Evolutionary conservation across 306 rosid species (phyloP).

Genomic region (Aeschynomene evenia): DNA sequence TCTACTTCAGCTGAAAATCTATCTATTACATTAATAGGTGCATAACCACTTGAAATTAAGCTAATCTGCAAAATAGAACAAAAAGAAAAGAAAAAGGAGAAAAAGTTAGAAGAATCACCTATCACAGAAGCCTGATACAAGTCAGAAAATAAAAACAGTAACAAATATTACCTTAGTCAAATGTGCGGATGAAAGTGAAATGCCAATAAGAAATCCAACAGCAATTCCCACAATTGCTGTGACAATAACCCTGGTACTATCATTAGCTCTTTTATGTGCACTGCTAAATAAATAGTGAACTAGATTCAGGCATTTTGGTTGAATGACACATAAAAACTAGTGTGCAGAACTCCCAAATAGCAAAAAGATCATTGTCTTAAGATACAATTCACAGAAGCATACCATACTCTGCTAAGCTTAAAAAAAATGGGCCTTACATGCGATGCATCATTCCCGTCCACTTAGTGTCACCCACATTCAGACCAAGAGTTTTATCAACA

Average conservation of each 20-base stretch:
- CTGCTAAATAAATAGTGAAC: slow-evolving; percentile 41
- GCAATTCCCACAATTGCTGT: slow-evolving; percentile 62
- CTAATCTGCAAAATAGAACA: slow-evolving; percentile 61
- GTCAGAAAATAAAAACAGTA: slow-evolving; percentile 1
- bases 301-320: slow-evolving; percentile 20
- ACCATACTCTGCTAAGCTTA: not conserved
- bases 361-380: not conserved
- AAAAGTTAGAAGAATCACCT: slow-evolving; percentile 34
- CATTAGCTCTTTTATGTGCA: slow-evolving; percentile 58
- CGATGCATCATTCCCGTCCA: slow-evolving; percentile 50
- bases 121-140: slow-evolving; percentile 1
- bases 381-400: not conserved
- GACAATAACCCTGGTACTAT: slow-evolving; percentile 54
- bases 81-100: not conserved
- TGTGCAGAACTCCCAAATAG: not conserved
- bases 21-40: slow-evolving; percentile 54
- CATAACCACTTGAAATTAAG: slow-evolving; percentile 72
- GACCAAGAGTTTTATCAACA: slow-evolving; percentile 36
- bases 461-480: slow-evolving; percentile 37
- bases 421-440: slow-evolving; percentile 38
- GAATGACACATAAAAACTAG: slow-evolving; percentile 5
- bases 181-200: slow-evolving; percentile 62
- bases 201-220: slow-evolving; percentile 79
- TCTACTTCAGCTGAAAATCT: slow-evolving; percentile 39
- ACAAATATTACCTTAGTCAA: slow-evolving; percentile 58